Evolutionary conservation across 2,329 filamentous ascomycete species (phyloP).

Genomic region (Bisporella sp.): DNA sequence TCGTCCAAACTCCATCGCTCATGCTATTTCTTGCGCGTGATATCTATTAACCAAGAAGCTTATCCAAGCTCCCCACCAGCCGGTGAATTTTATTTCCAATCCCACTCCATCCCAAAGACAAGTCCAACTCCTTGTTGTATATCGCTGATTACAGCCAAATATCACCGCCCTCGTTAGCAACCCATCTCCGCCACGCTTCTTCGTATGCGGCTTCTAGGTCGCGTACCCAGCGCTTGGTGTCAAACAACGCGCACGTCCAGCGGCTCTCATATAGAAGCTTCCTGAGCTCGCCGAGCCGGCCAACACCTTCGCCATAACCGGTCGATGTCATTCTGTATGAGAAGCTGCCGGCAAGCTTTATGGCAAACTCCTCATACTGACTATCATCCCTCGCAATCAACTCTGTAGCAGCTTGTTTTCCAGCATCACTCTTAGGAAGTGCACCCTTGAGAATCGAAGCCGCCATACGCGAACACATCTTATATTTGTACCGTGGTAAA

Average conservation of each 20-base stretch:
- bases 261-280: slow-evolving; percentile 75
- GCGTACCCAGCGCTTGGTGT: slow-evolving; percentile 83
- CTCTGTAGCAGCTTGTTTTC: slow-evolving; percentile 60
- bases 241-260: slow-evolving; percentile 82
- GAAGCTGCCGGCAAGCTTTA: slow-evolving; percentile 57
- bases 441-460: slow-evolving; percentile 90
- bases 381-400: slow-evolving; percentile 72
- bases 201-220: slow-evolving; percentile 87
- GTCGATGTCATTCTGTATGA: slow-evolving; percentile 43
- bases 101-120: no score
- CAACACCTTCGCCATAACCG: slow-evolving; percentile 48
- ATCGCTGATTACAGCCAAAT: slow-evolving; percentile 58
- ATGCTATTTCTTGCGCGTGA: no score
- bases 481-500: slow-evolving; percentile 85
- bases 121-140: no score
- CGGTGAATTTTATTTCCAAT: no score
- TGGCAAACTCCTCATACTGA: slow-evolving; percentile 76
- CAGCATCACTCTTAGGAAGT: slow-evolving; percentile 64
- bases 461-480: slow-evolving; percentile 98
- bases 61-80: no score
- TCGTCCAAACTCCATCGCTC: no score
- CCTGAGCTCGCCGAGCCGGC: slow-evolving; percentile 71
- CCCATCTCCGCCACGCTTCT: slow-evolving; percentile 84
- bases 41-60: no score
- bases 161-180: slow-evolving; percentile 78